Base-by-base conservation (phyloP, 177 flowering plant genomes). In the Telopea speciosissima region DNA sequence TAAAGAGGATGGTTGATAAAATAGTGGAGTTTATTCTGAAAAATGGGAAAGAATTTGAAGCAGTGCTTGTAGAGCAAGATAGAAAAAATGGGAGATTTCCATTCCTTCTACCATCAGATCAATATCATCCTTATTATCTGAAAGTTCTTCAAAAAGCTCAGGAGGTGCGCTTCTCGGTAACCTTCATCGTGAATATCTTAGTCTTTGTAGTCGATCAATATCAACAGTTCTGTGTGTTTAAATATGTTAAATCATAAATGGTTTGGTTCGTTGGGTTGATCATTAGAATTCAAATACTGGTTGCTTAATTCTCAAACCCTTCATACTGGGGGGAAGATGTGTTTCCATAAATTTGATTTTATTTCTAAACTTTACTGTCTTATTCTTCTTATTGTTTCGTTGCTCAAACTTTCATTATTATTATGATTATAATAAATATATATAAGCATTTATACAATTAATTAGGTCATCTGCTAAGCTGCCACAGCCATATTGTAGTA, bases 41-140 rank as follows among this genome's bases (percentile, higher is more conserved):
- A 73, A 92, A 92, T 75, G 99, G 99, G 56, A 88, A 80, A 75
- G 85, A 88, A 73, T 88, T 91, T 84, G 99, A 95, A 79, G 82
- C 90, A 19, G 83, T 88, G 13, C 89, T 95, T 62, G 73, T 83
- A 63, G 91, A 89, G 76, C 97, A 95, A 79, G 90, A 92, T 74
- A 73, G 77, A 8, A 81, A 84, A 69, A 81, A 80, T 76, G 93
- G 91, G 75, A 85, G 86, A 73, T 95, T 95, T 72, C 92, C 87
- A 26, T 95, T 95, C 73, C 90, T 95, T 70, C 73, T 87, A 19
- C 83, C 92, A 49, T 79, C 96, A 26, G 87, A 90, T 73, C 84
- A 67, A 36, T 92, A 88, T 78, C 84, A 95, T 77, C 83, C 87
- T 24, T 92, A 90, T 78, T 95, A 90, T 81, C 80, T 84, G 24